Percentiles rank a stretch among this genome's conserved stretches.
Conservation (phyloP, 2,329 filamentous ascomycete species). For the Paracamarosporium sp. region DNA sequence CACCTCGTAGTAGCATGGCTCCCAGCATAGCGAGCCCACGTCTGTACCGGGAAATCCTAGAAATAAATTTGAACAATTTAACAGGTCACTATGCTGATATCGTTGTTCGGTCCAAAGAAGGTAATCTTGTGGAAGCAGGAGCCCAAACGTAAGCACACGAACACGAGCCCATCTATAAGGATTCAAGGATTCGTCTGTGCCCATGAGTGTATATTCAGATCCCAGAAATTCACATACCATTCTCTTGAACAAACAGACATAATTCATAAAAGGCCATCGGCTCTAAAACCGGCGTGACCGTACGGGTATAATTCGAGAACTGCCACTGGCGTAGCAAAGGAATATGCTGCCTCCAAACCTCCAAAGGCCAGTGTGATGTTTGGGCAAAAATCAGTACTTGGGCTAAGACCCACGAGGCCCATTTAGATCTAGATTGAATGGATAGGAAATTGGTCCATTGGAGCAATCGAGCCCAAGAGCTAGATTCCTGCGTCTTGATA, state of each 20-base stretch:
- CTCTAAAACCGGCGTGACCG: not conserved
- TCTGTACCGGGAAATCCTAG: not conserved
- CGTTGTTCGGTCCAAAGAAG: not conserved
- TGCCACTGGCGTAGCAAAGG: not conserved
- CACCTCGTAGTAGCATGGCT: not conserved
- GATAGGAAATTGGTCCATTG: not conserved
- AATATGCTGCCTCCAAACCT: not conserved
- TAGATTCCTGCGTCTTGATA: not conserved
- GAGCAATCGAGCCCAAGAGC: not conserved
- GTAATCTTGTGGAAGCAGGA: not conserved
- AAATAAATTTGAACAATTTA: not conserved
- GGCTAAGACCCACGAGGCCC: not conserved
- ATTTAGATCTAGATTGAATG: not conserved
- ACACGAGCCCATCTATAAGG: not conserved
- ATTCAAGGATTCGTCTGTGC: not conserved
- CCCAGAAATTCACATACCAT: no score
- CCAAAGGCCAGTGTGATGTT: not conserved
- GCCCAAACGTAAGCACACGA: not conserved
- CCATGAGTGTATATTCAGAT: no score
- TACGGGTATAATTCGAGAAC: not conserved
- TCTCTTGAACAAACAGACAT: not conserved
- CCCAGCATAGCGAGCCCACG: not conserved
- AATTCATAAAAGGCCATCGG: not conserved
- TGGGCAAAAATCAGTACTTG: not conserved
- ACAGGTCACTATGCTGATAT: not conserved